Conservation (phyloP, 805 yeast genomes). For the Candida sakaeoensis region DNA sequence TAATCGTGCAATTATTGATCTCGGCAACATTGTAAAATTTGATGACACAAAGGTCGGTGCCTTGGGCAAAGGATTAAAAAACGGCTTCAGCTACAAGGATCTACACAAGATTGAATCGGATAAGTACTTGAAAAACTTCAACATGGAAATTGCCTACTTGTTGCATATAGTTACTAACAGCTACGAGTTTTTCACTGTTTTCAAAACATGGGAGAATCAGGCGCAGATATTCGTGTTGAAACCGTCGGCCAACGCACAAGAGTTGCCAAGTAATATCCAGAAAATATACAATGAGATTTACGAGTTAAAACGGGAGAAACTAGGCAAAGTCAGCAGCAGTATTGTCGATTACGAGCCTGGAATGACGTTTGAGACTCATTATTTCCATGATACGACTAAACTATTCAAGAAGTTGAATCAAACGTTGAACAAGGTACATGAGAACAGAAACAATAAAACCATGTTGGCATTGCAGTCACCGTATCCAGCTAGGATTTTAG, state of each 20-base stretch:
- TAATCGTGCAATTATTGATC: conserved; percentile 72
- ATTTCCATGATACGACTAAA: conserved; percentile 52
- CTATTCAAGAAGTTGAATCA: conserved; percentile 58
- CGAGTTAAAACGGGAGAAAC: conserved; percentile 42
- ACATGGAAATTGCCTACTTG: conserved; percentile 58
- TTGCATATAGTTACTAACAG: conserved; percentile 70
- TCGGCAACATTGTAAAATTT: conserved; percentile 72
- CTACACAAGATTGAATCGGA: conserved; percentile 45
- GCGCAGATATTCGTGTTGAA: conserved; percentile 58
- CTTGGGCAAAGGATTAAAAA: conserved; percentile 77
- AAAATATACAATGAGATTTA: conserved; percentile 54
- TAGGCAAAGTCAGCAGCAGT: conserved; percentile 38
- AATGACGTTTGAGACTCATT: conserved; percentile 51
- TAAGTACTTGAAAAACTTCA: conserved; percentile 52
- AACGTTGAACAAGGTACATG: conserved; percentile 51
- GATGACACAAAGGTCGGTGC: conserved; percentile 74
- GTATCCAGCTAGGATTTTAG: conserved; percentile 42
- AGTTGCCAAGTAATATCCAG: conserved; percentile 51
- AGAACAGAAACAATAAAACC: conserved; percentile 57
- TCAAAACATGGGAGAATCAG: conserved; percentile 56
- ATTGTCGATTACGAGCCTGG: conserved; percentile 52
- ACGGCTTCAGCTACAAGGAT: conserved; percentile 72
- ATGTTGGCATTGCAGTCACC: conserved; percentile 76
- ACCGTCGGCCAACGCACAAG: conserved; percentile 67
- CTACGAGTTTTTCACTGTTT: conserved; percentile 68